phyloP scores from a whole-genome alignment of 495 filamentous ascomycete genomes.

The Penicillium riverlandense region DNA sequence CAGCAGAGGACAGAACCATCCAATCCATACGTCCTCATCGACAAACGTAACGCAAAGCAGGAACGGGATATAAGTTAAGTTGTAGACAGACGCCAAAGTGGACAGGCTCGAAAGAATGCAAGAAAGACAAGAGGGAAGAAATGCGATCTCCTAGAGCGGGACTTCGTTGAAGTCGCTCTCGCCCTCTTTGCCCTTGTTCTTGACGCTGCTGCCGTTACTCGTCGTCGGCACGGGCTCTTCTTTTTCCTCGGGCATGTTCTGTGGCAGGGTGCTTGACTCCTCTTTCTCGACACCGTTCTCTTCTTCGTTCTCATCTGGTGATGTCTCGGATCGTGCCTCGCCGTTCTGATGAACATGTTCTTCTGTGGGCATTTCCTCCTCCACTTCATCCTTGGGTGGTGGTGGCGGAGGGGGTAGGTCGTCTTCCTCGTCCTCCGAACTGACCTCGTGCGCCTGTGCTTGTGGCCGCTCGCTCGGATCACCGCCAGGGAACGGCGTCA shows the following conservation, averaged over 20 bases:
- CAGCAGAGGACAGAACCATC: too few species aligned
- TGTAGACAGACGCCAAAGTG: constrained; percentile 6
- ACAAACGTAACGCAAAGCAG: too few species aligned
- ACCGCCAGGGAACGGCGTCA: constrained; percentile 38
- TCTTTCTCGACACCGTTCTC: constrained; percentile 5
- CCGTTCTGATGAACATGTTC: constrained; percentile 16
- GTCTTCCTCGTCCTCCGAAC: constrained; percentile 20
- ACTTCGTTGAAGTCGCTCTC: constrained; percentile 38
- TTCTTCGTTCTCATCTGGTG: constrained; percentile 6
- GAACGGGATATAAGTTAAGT: constrained; percentile 9
- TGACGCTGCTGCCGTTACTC: constrained; percentile 4
- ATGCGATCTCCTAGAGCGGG: constrained; percentile 15
- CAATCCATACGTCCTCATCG: too few species aligned
- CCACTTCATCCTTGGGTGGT: constrained; percentile 32
- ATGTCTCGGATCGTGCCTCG: constrained; percentile 2
- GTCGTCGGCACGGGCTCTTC: constrained; percentile 10
- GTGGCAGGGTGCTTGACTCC: constrained; percentile 18
- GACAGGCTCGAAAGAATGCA: not conserved
- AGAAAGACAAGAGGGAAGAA: not conserved
- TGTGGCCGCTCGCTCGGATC: constrained; percentile 26
- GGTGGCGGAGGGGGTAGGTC: constrained; percentile 22
- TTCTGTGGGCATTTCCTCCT: not conserved
- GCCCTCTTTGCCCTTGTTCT: constrained; percentile 28
- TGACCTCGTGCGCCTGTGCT: constrained; percentile 20
- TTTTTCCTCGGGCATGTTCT: constrained; percentile 16